Evolutionary conservation across 2,329 filamentous ascomycete species (phyloP).

Genomic region (Fusarium sp.): DNA sequence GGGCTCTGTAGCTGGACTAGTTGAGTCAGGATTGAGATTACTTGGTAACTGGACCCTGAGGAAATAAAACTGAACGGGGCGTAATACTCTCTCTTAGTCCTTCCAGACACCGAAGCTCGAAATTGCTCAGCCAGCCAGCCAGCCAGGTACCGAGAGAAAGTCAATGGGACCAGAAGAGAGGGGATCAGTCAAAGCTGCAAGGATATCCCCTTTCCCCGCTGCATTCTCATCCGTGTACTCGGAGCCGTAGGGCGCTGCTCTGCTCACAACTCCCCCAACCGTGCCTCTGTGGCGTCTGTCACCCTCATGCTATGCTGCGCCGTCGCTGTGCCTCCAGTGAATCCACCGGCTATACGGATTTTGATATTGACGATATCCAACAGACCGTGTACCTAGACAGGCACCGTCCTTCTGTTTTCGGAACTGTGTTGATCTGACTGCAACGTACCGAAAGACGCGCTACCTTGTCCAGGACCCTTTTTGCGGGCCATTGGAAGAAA

Average conservation of each 20-base stretch:
- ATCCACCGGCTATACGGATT: constrained; percentile 2
- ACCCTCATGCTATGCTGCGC: constrained; percentile 17
- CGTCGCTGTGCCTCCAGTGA: constrained; percentile 10
- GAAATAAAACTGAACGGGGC: neutral
- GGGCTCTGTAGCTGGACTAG: constrained; percentile 4
- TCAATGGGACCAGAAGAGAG: constrained; percentile 34
- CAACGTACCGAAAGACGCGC: constrained; percentile 32
- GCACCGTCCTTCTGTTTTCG: constrained; percentile 17
- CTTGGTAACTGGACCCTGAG: constrained; percentile 15
- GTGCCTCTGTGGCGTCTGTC: constrained; percentile 11
- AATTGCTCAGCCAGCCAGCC: constrained; percentile 7
- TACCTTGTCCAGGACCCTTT: constrained; percentile 27
- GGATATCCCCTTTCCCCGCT: constrained; percentile 38
- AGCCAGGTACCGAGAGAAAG: constrained; percentile 24
- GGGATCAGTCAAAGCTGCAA: constrained; percentile 35
- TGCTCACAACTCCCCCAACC: constrained; percentile 24
- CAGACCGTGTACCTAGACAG: neutral
- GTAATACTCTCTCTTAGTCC: neutral
- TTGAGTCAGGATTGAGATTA: constrained; percentile 14
- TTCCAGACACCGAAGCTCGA: constrained; percentile 23
- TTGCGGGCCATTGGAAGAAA: constrained; percentile 38
- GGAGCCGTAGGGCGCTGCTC: constrained; percentile 18
- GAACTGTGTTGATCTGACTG: constrained; percentile 9
- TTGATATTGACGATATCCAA: constrained; percentile 2
- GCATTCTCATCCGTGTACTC: constrained; percentile 37